Evolutionary conservation across 441 rosid genomes (phyloP), one percentile per base, ranked within the genome.

Genomic region (Brassica hybrid): DNA sequence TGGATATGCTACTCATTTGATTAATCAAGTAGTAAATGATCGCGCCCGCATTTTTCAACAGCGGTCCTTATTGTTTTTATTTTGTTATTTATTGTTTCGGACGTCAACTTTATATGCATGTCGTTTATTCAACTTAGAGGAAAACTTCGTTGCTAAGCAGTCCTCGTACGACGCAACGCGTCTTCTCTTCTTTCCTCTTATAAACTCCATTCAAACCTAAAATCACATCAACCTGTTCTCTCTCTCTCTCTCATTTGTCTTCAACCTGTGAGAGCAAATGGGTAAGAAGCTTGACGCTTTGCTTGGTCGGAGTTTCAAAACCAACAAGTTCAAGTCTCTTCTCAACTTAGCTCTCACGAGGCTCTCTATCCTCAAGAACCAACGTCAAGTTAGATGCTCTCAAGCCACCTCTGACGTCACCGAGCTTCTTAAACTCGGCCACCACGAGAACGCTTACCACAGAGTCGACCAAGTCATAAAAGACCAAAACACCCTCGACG

Each of bases 261-360:
- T n/a, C 50, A 23, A 50, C 77, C 58, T 52, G 36, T 12, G 54
- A 38, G 74, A 63, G 57, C 64, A 79, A 36, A 65, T 95, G 99
- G 98, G 99, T 59, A 91, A 85, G 85, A 94, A 85, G 79, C 88
- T 93, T 0, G 96, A 90, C 80, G 90, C 90, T 61, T 61, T 94
- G 34, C 81, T 95, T 12, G 88, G 97, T 76, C 89, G 93, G 76
- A 64, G 23, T 65, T 88, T 90, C 88, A 88, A 83, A 84, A 72
- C 79, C 18, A 67, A 79, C 73, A 95, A 91, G 81, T 88, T 91
- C 83, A 91, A 83, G 74, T 70, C 92, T 11, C 83, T 84, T 4
- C 56, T 79, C 64, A 85, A 66, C 72, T 91, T 93, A 27, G 93
- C 96, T 69, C 73, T 87, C 67, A 85, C 95, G 73, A 90, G 99